Base-by-base conservation (phyloP, 1,284 basidiomycete species). In the Cryptococcus sp. region DNA sequence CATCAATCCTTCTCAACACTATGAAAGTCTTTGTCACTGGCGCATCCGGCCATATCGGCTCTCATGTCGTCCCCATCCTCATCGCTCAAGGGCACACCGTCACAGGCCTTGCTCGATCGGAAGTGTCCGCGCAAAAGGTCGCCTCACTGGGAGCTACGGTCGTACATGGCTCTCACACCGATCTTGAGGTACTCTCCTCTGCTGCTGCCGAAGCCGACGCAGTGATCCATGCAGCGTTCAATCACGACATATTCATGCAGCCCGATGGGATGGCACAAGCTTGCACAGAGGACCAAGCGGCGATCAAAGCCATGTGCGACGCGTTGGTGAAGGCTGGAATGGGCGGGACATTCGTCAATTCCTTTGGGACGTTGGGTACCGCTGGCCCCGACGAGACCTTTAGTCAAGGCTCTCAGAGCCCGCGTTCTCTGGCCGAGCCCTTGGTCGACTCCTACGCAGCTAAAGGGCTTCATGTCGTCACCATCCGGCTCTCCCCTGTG, bases 11-110 rank as follows among this genome's bases (percentile, higher is more conserved):
- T 3, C 15, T 20, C n/a, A 47, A 17, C 50, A 55, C 16, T 35
- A 70, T 70, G 68, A 60, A 62, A 25, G 63, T 67, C 43, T 69
- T 71, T 50, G 38, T 69, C 46, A 71, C 67, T 13, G 66, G 69
- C 35, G 64, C 57, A 3, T 48, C 62, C 3, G 69, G 69, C 38
- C 57, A 49, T 13, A 43, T 71, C n/a, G 69, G 69, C 13, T 39
- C 61, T 4, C 40, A 47, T 40, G 48, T 68, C 57, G 50, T 60
- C 25, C 43, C 55, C 5, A 39, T 59, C 38, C 64, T 71, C 49
- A 17, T 64, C 51, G 30, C 49, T 6, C 23, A 54, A 8, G 68
- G 66, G 4, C 66, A 69, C 43, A 49, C 52, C 6, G 64, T 71
- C 16, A 38, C 56, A 27, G 68, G 57, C 17, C 65, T 71, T 30